Base-by-base conservation (phyloP, 2,329 filamentous ascomycete species). In the Trichoderma arundinaceum region DNA sequence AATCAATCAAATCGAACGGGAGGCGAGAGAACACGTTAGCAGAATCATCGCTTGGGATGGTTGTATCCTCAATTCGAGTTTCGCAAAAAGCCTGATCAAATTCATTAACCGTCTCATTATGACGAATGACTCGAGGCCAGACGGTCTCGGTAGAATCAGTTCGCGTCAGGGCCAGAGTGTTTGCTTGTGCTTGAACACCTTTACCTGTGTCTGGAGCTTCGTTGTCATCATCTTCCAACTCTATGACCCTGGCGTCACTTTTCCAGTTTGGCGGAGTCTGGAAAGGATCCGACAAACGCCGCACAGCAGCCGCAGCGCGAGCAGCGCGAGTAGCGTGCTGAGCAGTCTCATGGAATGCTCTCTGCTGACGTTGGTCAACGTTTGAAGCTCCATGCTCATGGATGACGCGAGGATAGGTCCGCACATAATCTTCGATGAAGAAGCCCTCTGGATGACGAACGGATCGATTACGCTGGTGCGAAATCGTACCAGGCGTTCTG, bases 1-100 rank as follows among this genome's bases (percentile, higher is more conserved):
- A 69, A 60, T 77, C 78, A 53, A 80, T 75, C 12, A 80, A 71
- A 9, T 74, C 72, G 41, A 79, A 79, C 1, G 73, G 77, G 1
- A 79, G 71, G 2, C 70, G 72, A 3, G 74, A 70, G 32, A 75
- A 70, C 4, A 71, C 69, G 17, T 65, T 49, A 13, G 33, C 35
- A 13, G 39, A 65, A 46, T 52, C 49, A 43, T 57, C 59, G 28
- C 33, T 59, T 3, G 57, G 49, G 1, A 44, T 28, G 15, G 41
- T 62, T 7, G 48, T 22, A 53, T 62, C 59, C 15, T 51, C 35
- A n/a, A 62, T 12, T 32, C 48, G 59, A 53, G 59, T 62, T 44
- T 62, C 59, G 59, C 59, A 62, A 32, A 62, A 62, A 15, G 48
- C 59, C n/a, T 62, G 59, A n/a, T 62, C 59, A 41, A 62, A 62